Percentiles rank a stretch among this genome's conserved stretches.
Evolutionary conservation across 768 basidiomycete genomes (phyloP).

Genomic region (Butyriboletus loyo): DNA sequence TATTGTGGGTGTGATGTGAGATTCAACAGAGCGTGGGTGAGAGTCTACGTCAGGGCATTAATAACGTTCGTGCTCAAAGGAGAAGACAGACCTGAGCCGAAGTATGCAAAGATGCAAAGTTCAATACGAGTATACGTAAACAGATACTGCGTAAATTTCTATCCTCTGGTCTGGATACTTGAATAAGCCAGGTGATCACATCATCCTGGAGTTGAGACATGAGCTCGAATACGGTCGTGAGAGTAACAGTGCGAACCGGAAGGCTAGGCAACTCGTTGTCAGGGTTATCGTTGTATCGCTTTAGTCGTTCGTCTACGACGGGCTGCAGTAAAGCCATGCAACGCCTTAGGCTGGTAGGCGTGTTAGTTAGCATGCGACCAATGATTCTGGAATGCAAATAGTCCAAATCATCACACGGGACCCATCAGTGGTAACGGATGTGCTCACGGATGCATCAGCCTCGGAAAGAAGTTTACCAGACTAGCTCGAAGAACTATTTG

Average conservation of each 20-base stretch:
- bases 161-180: slow-evolving; percentile 26
- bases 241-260: slow-evolving; percentile 29
- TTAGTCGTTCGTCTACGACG: slow-evolving; percentile 33
- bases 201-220: slow-evolving; percentile 31
- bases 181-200: slow-evolving; percentile 42
- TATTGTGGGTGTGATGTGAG: slow-evolving; percentile 41
- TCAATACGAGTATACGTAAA: slow-evolving; percentile 35
- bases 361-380: slow-evolving; percentile 33
- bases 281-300: slow-evolving; percentile 24
- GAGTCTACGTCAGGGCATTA: slow-evolving; percentile 24
- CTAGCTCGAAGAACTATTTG: slow-evolving; percentile 31
- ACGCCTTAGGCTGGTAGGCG: slow-evolving; percentile 27
- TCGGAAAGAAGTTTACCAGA: slow-evolving; percentile 35
- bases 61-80: background rate
- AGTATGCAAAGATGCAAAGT: slow-evolving; percentile 38
- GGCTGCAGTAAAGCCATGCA: slow-evolving; percentile 32
- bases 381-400: slow-evolving; percentile 24
- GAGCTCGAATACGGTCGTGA: slow-evolving; percentile 1
- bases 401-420: slow-evolving; percentile 15
- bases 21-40: slow-evolving; percentile 38
- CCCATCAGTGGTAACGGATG: slow-evolving; percentile 1
- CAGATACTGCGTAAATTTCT: slow-evolving; percentile 28
- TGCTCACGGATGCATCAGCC: slow-evolving; percentile 33
- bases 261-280: slow-evolving; percentile 22
- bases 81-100: slow-evolving; percentile 28